Evolutionary conservation across 805 yeast genomes (phyloP).

Genomic region (Citeromyces matritensis): DNA sequence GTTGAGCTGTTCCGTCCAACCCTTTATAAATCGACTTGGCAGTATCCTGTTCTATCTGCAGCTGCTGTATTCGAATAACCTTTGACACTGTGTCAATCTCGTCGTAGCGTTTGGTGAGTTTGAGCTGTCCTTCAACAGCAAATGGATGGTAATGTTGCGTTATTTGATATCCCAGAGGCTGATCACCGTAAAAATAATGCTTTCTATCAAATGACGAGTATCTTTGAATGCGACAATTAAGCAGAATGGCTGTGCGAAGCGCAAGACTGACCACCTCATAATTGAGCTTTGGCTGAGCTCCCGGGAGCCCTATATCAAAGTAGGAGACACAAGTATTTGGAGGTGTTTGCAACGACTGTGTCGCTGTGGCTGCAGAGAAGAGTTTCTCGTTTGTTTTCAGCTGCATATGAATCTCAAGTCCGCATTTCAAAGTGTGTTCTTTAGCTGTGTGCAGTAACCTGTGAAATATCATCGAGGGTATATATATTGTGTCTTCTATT

Average conservation of each 20-base stretch:
- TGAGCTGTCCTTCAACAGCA: slow-evolving; percentile 51
- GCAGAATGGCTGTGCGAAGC: slow-evolving; percentile 54
- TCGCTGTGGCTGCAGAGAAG: slow-evolving; percentile 37
- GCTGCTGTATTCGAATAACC: slow-evolving; percentile 51
- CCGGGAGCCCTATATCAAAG: slow-evolving; percentile 83
- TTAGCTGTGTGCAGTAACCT: neutral
- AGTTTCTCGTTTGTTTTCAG: slow-evolving; percentile 59
- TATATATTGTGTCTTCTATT: no score
- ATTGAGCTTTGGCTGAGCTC: slow-evolving; percentile 78
- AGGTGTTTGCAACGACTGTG: slow-evolving; percentile 19
- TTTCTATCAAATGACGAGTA: slow-evolving; percentile 75
- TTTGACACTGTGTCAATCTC: slow-evolving; percentile 26
- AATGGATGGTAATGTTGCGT: slow-evolving; percentile 80
- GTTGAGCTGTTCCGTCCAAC: slow-evolving; percentile 21
- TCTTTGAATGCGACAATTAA: slow-evolving; percentile 41
- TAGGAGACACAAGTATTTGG: slow-evolving; percentile 65
- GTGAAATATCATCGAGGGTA: no score
- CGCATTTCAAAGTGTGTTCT: slow-evolving; percentile 44
- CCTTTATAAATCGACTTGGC: slow-evolving; percentile 56
- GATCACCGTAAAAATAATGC: slow-evolving; percentile 94
- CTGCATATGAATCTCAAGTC: slow-evolving; percentile 90
- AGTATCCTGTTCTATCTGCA: slow-evolving; percentile 92
- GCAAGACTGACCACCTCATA: slow-evolving; percentile 62
- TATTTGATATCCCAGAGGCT: slow-evolving; percentile 90
- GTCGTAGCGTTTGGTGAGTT: slow-evolving; percentile 35